Base-by-base conservation (phyloP, 1,284 basidiomycete genomes). In the Boletus austroedulis region DNA sequence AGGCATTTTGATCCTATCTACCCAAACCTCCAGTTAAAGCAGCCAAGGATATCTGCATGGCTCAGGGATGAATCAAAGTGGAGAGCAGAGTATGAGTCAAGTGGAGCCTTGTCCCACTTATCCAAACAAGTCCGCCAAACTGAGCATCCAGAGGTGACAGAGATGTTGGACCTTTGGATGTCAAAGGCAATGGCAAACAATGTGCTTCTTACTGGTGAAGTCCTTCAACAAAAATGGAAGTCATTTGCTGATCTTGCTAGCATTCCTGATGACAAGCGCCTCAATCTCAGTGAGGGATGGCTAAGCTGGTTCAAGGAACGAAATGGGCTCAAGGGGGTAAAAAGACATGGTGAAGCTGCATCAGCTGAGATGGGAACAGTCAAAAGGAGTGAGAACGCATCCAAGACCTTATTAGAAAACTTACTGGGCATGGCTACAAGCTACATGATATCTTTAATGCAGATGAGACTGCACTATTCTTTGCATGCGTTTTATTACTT, bases 111-210 rank as follows among this genome's bases (percentile, higher is more conserved):
- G n/a, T n/a, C n/a, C n/a, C n/a, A n/a, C n/a, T n/a, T n/a, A n/a
- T n/a, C n/a, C 5, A 65, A 65, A 15, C 0, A 2, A 3, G 1
- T 61, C 0, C 1, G 11, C 41, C 57, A 67, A 14, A 67, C 47
- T 0, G 21, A 46, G 1, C 57, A 66, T 50, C 49, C 54, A 0
- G 43, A 66, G 0, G 48, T 65, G 0, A 64, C n/a, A 0, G 54
- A 65, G 2, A 65, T 66, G 63, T 2, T 65, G 2, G 58, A 66
- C 4, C 43, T 66, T 0, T 66, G 65, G 56, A 34, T 66, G 0
- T 51, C 26, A 5, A 64, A 64, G 21, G 62, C n/a, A 2, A 59
- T 59, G 53, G 56, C 28, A 0, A 51, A 60, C 1, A 5, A 14
- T 0, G 0, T 62, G 0, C 4, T 58, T 0, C 17, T 64, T 0